These are phyloP conservation scores for Thinopyrum elongatum DNA, from an alignment of 176 grass and related monocot species.

Conservation along the genomic window DNA sequence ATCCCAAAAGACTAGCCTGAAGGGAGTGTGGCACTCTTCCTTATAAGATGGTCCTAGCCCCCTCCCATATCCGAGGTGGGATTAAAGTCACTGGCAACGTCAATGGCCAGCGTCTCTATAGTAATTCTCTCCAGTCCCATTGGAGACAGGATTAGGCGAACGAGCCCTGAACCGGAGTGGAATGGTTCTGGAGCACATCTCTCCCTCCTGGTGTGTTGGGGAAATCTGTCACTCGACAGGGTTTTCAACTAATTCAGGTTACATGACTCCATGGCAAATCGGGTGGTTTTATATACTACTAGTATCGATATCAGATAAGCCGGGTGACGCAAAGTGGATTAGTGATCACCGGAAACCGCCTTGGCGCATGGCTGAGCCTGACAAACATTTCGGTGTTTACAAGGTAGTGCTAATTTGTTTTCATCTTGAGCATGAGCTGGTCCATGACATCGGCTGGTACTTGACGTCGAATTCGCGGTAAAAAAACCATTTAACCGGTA, in stretches of 20 bases:
- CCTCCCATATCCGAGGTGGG: too few relatives aligned
- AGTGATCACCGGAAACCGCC: neutral
- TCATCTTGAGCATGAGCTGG: neutral
- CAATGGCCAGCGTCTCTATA: too few relatives aligned
- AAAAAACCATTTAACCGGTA: too few relatives aligned
- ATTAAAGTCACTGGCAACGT: too few relatives aligned
- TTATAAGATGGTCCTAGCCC: too few relatives aligned
- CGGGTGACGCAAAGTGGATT: neutral
- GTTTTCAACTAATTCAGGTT: neutral
- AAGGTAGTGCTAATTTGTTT: neutral
- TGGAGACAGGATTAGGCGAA: too few relatives aligned
- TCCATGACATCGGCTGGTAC: neutral
- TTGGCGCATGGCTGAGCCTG: neutral
- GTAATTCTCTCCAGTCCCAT: too few relatives aligned
- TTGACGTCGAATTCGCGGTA: neutral
- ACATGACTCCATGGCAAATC: neutral
- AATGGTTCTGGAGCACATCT: neutral
- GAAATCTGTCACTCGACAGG: neutral
- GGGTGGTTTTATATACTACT: neutral
- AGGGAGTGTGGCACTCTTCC: too few relatives aligned
- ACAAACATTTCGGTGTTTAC: conserved; percentile 15
- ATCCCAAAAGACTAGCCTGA: too few relatives aligned
- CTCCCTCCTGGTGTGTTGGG: neutral
- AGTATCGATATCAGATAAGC: neutral
- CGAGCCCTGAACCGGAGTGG: neutral